Evolutionary conservation across 345 rosid species (phyloP).

Genomic region (Sonneratia caseolaris): DNA sequence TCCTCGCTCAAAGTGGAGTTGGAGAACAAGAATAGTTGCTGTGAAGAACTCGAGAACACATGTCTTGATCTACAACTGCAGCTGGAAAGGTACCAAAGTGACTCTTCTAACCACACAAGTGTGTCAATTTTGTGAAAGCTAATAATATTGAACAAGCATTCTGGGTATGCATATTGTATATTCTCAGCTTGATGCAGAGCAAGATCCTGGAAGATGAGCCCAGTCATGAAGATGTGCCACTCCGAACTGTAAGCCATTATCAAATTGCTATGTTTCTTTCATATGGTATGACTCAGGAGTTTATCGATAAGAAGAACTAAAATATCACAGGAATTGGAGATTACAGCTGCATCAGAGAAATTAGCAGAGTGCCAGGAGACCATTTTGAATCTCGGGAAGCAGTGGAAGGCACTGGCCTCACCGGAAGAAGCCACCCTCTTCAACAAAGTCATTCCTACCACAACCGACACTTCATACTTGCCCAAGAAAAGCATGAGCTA

Average conservation of each 20-base stretch:
- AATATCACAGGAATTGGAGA: conserved; percentile 61
- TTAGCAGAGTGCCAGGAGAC: conserved; percentile 93
- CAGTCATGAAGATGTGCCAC: conserved; percentile 36
- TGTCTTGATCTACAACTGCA: conserved; percentile 38
- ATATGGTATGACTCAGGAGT: background rate
- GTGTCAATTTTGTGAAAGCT: background rate
- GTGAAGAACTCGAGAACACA: conserved; percentile 36
- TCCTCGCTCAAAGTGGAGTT: conserved; percentile 33
- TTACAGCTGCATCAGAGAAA: conserved; percentile 85
- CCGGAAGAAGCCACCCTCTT: conserved; percentile 50
- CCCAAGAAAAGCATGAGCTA: conserved; percentile 34
- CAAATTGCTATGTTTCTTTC: background rate
- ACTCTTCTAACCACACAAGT: background rate
- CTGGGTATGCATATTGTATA: background rate
- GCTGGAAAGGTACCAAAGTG: conserved; percentile 37
- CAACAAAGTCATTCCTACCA: conserved; percentile 28
- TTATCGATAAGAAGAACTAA: background rate
- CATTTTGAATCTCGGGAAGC: conserved; percentile 77
- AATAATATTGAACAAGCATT: background rate
- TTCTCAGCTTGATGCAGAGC: conserved; percentile 40
- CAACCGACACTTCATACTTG: conserved; percentile 17
- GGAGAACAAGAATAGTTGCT: conserved; percentile 32
- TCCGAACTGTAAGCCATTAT: conserved; percentile 51
- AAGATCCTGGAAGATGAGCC: conserved; percentile 22
- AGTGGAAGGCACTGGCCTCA: conserved; percentile 65